Percentiles rank a stretch among this genome's conserved stretches.
phyloP scores from a whole-genome alignment of 164 flowering plant species.

The Macadamia integrifolia region DNA sequence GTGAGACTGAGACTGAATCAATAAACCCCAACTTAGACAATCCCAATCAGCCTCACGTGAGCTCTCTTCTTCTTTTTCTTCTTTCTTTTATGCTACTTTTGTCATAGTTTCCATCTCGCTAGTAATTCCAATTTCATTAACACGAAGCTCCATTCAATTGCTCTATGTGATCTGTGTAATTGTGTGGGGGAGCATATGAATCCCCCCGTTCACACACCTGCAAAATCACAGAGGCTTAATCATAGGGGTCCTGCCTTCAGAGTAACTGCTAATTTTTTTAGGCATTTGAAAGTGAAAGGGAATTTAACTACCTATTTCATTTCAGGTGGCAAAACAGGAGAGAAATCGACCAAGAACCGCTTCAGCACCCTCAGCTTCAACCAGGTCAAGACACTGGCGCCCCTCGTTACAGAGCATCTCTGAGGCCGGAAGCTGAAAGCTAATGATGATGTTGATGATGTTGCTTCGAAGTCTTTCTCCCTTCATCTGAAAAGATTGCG shows the following conservation, averaged over 20 bases:
- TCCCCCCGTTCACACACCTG: too few relatives aligned
- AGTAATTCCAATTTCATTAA: too few relatives aligned
- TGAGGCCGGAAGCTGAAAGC: conserved; percentile 60
- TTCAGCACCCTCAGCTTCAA: conserved; percentile 25
- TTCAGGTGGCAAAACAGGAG: conserved; percentile 55
- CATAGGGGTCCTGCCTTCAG: too few relatives aligned
- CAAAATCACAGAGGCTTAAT: too few relatives aligned
- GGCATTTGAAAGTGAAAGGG: too few relatives aligned
- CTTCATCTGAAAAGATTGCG: neutral
- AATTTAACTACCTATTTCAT: neutral
- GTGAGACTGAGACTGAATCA: conserved; percentile 14
- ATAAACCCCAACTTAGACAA: conserved; percentile 25
- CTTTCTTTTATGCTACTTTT: too few relatives aligned
- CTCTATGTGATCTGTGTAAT: too few relatives aligned
- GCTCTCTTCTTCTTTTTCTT: too few relatives aligned
- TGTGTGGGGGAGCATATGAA: too few relatives aligned
- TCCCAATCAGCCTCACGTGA: conserved; percentile 7
- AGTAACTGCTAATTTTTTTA: too few relatives aligned
- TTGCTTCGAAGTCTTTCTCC: neutral
- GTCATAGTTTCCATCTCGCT: too few relatives aligned
- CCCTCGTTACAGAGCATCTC: conserved; percentile 88
- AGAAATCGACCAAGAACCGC: conserved; percentile 39
- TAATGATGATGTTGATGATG: conserved; percentile 24
- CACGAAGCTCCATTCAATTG: too few relatives aligned
- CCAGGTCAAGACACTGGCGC: conserved; percentile 70